Conservation (phyloP, 2,329 filamentous ascomycete genomes). For the Coniella vitis region DNA sequence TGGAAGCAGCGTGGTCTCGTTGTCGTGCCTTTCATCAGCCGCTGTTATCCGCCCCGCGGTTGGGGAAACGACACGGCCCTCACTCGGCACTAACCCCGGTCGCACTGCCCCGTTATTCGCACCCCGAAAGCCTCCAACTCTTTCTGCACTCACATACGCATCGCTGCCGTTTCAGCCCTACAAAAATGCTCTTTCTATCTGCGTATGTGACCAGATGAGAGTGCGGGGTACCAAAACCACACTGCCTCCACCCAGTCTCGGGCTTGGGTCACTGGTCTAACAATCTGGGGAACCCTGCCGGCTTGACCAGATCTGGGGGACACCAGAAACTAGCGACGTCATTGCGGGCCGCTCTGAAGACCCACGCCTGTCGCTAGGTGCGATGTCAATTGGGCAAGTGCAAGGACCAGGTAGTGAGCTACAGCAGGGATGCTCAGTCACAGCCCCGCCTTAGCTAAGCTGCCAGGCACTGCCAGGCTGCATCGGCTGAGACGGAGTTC, state of each 20-base stretch:
- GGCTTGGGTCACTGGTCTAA: background rate
- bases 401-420: no score
- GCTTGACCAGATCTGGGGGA: conserved; percentile 6
- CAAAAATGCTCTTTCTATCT: no score
- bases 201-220: no score
- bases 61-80: background rate
- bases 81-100: no score
- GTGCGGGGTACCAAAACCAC: no score
- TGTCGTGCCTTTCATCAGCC: conserved; percentile 6
- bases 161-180: no score
- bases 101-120: background rate
- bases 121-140: background rate
- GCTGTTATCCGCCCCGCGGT: conserved; percentile 10
- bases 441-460: no score
- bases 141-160: background rate
- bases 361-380: no score
- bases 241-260: background rate
- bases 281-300: conserved; percentile 1
- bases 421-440: no score
- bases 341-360: background rate
- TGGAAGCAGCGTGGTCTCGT: background rate
- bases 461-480: no score
- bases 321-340: background rate
- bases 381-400: no score
- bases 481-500: no score